A percentile compares a stretch with the other conserved stretches of the same genome.
Conservation (phyloP, 345 rosid genomes). For the Lenwebbia sp. region DNA sequence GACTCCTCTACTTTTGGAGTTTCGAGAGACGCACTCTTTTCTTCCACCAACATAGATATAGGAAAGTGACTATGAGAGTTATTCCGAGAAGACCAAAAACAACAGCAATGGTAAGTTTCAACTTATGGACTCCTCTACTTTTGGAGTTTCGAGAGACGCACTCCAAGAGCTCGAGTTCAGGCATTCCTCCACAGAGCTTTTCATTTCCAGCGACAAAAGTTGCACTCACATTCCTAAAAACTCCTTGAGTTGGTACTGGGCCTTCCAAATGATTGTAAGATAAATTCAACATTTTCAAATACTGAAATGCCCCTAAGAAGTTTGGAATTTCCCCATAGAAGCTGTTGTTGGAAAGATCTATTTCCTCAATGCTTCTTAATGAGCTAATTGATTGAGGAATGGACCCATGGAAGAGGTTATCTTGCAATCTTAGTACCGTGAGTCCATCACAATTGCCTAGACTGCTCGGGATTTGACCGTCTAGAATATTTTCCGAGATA, state of each 20-base stretch:
- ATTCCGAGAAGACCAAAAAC: neutral
- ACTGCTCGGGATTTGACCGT: neutral
- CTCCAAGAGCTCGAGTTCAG: neutral
- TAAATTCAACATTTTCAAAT: neutral
- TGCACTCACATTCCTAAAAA: neutral
- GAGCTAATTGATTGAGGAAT: neutral
- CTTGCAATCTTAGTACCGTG: fast-evolving
- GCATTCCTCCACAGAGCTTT: neutral
- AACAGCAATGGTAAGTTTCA: fast-evolving
- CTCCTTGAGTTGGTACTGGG: neutral
- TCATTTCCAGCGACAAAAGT: neutral
- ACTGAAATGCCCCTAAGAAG: neutral
- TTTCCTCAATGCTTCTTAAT: neutral
- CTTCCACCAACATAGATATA: neutral
- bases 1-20: neutral
- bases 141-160: neutral
- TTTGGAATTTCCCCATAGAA: neutral
- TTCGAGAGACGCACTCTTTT: fast-evolving
- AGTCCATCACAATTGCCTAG: neutral
- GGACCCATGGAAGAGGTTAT: neutral
- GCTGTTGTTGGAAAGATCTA: neutral
- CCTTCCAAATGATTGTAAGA: neutral
- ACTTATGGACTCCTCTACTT: neutral
- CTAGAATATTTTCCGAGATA: neutral
- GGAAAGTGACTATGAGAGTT: fast-evolving